Conservation (phyloP, 2,329 filamentous ascomycete species). For the Xylaria arbuscula region DNA sequence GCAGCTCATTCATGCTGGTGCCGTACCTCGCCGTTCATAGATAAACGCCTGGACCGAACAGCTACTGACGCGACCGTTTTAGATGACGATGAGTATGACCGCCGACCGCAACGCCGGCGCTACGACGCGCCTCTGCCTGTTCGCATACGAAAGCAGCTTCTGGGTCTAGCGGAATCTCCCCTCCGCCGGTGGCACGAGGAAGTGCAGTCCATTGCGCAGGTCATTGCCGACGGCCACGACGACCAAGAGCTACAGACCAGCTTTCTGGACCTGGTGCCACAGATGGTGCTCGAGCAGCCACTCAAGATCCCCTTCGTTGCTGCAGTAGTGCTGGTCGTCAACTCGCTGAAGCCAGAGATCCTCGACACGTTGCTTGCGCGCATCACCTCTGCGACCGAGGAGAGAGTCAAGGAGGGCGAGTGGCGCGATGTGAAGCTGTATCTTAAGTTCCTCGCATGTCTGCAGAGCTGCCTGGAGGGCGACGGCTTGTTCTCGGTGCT, state of each 20-base stretch:
- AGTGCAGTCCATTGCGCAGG: slow-evolving; percentile 77
- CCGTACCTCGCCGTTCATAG: not conserved
- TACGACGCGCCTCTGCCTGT: slow-evolving; percentile 77
- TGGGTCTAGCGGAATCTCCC: slow-evolving; percentile 84
- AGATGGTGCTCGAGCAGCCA: slow-evolving; percentile 88
- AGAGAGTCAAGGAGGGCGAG: slow-evolving; percentile 75
- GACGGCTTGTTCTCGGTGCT: slow-evolving; percentile 87
- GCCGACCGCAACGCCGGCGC: slow-evolving; percentile 77
- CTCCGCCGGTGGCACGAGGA: slow-evolving; percentile 83
- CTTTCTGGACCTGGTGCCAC: slow-evolving; percentile 79
- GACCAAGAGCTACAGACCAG: slow-evolving; percentile 79
- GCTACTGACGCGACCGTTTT: slow-evolving; percentile 16
- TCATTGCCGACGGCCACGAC: slow-evolving; percentile 85
- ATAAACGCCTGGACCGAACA: not conserved
- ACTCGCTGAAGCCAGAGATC: slow-evolving; percentile 80
- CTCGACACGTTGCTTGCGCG: slow-evolving; percentile 75
- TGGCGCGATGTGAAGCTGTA: slow-evolving; percentile 94
- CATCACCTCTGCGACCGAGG: slow-evolving; percentile 71
- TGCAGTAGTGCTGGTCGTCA: slow-evolving; percentile 81
- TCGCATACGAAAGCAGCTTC: slow-evolving; percentile 80
- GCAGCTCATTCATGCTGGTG: slow-evolving; percentile 3
- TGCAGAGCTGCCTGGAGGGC: slow-evolving; percentile 82
- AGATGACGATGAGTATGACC: slow-evolving; percentile 83
- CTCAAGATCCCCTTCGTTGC: slow-evolving; percentile 98
- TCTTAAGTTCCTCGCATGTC: slow-evolving; percentile 87